Conservation (phyloP, 177 flowering plant species). For the Vitis hybrid region DNA sequence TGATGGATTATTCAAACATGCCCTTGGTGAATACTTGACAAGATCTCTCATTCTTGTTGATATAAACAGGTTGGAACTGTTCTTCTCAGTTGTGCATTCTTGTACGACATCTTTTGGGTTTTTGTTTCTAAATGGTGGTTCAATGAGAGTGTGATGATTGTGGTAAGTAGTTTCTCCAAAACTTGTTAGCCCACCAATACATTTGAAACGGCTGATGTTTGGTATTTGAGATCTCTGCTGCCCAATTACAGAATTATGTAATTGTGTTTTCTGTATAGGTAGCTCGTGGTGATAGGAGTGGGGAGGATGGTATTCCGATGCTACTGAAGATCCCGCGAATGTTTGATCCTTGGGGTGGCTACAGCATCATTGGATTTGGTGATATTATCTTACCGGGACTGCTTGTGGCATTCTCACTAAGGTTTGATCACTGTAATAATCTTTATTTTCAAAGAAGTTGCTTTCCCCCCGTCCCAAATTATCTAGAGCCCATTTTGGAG, state of each 20-base stretch:
- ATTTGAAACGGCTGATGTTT: background rate
- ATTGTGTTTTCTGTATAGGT: constrained; percentile 35
- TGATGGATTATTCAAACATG: background rate
- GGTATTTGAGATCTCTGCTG: no score
- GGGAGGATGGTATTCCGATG: constrained; percentile 84
- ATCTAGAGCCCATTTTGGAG: no score
- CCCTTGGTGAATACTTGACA: background rate
- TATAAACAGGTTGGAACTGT: constrained; percentile 68
- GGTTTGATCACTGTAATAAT: constrained; percentile 21
- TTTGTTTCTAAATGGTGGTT: constrained; percentile 66
- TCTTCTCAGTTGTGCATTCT: constrained; percentile 72
- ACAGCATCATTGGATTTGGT: constrained; percentile 76
- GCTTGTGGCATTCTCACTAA: constrained; percentile 63
- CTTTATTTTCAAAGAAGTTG: no score
- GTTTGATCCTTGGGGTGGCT: constrained; percentile 88
- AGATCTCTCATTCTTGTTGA: background rate
- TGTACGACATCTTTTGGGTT: constrained; percentile 87
- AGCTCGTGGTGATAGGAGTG: constrained; percentile 75
- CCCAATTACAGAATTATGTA: background rate
- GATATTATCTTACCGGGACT: constrained; percentile 77
- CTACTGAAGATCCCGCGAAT: constrained; percentile 67
- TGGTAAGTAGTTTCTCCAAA: constrained; percentile 39
- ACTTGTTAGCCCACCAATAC: no score
- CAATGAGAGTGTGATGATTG: constrained; percentile 82
- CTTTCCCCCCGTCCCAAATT: no score